A percentile compares a stretch with the other conserved stretches of the same genome.
Evolutionary conservation across 768 basidiomycete species (phyloP).

Genomic region (Lactarius tabidus): DNA sequence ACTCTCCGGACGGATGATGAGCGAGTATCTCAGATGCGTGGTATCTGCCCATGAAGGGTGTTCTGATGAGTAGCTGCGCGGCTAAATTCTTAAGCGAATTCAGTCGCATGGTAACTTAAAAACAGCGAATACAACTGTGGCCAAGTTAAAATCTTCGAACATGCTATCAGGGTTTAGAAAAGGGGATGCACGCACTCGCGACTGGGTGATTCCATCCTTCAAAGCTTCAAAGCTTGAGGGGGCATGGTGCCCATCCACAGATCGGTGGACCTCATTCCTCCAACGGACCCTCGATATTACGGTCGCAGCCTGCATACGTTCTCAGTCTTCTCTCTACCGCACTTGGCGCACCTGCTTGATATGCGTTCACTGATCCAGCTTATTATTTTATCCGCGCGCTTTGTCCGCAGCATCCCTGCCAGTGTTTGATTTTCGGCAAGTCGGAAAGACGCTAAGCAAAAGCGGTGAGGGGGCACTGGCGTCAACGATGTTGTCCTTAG

Average conservation of each 20-base stretch:
- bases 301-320: constrained; percentile 39
- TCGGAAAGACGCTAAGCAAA: constrained; percentile 80
- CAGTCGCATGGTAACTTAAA: constrained; percentile 74
- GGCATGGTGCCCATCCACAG: constrained; percentile 70
- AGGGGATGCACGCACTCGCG: constrained; percentile 50
- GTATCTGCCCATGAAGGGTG: constrained; percentile 81
- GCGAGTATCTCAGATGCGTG: constrained; percentile 63
- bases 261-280: constrained; percentile 83
- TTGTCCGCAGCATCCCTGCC: constrained; percentile 77
- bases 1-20: constrained; percentile 70
- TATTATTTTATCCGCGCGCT: constrained; percentile 72
- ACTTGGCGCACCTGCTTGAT: constrained; percentile 53
- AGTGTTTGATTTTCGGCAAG: constrained; percentile 63
- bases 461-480: constrained; percentile 63
- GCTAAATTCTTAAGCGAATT: constrained; percentile 81
- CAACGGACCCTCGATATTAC: constrained; percentile 56
- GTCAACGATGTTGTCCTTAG: constrained; percentile 69
- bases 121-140: constrained; percentile 71
- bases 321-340: constrained; percentile 71
- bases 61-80: constrained; percentile 57
- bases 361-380: constrained; percentile 85
- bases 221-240: constrained; percentile 59
- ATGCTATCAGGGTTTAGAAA: constrained; percentile 5
- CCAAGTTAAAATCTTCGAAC: background rate
- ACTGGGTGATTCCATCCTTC: constrained; percentile 90